phyloP scores from a whole-genome alignment of 1,284 basidiomycete species.

The Fomes fomentarius region DNA sequence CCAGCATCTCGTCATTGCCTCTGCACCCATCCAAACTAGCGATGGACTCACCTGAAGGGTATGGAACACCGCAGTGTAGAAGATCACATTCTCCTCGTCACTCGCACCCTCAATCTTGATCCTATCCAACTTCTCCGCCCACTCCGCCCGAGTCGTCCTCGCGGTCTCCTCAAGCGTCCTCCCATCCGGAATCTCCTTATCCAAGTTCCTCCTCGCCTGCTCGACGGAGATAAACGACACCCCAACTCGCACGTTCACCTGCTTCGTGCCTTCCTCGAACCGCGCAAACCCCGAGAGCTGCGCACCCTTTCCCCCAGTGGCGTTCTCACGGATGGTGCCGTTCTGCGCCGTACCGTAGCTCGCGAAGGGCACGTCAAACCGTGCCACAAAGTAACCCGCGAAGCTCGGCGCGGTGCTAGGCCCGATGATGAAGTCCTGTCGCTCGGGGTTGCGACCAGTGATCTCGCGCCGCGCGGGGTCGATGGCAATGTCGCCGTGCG shows the following conservation, averaged over 20 bases:
- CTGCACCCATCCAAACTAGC: too few relatives aligned
- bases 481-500: slow-evolving; percentile 60
- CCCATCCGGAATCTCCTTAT: slow-evolving; percentile 65
- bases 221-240: slow-evolving; percentile 81
- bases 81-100: slow-evolving; percentile 54
- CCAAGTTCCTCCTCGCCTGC: slow-evolving; percentile 69
- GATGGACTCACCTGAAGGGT: slow-evolving; percentile 64
- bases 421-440: slow-evolving; percentile 75
- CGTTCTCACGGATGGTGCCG: slow-evolving; percentile 39
- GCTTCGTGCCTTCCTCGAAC: slow-evolving; percentile 44
- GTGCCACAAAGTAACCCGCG: slow-evolving; percentile 79
- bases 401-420: slow-evolving; percentile 56
- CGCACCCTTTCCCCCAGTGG: slow-evolving; percentile 39
- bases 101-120: slow-evolving; percentile 62
- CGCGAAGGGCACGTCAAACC: slow-evolving; percentile 59
- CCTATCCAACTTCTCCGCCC: slow-evolving; percentile 75
- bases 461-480: slow-evolving; percentile 55
- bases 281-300: slow-evolving; percentile 61
- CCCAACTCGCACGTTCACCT: slow-evolving; percentile 68
- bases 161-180: slow-evolving; percentile 66
- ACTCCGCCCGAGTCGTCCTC: slow-evolving; percentile 55
- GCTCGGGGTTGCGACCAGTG: slow-evolving; percentile 71
- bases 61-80: slow-evolving; percentile 74
- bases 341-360: slow-evolving; percentile 56
- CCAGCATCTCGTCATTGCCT: background rate